These are phyloP conservation scores for Hypomontagnella submonticulosa DNA, from an alignment of 495 filamentous ascomycete species.

Conservation along the genomic window DNA sequence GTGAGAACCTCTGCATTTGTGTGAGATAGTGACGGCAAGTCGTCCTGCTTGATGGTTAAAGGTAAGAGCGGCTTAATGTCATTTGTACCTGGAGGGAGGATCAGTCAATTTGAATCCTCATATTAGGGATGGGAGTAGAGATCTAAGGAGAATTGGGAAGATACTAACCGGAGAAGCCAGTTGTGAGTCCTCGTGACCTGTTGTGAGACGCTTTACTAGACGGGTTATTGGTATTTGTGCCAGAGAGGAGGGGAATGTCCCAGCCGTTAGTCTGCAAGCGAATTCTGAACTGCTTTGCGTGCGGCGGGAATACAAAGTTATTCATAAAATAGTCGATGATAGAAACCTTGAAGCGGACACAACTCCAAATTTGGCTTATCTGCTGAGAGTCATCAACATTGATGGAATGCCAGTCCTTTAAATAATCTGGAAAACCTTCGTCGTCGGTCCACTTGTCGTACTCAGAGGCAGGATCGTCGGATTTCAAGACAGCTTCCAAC, in stretches of 20 bases:
- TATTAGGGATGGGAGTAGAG: too few species aligned
- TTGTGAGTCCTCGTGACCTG: constrained; percentile 47
- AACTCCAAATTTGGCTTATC: constrained; percentile 54
- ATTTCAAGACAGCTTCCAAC: constrained; percentile 55
- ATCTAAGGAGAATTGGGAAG: too few species aligned
- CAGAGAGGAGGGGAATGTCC: constrained; percentile 58
- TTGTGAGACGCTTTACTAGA: constrained; percentile 11
- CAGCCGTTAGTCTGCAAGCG: constrained; percentile 64
- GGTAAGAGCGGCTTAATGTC: constrained; percentile 61
- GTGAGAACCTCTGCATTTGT: constrained; percentile 65
- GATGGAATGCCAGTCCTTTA: constrained; percentile 58
- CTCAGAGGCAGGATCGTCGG: constrained; percentile 61
- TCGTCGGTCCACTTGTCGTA: constrained; percentile 61
- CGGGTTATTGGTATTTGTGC: neutral
- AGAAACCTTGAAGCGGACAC: constrained; percentile 50
- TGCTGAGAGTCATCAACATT: constrained; percentile 62
- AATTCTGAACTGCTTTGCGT: constrained; percentile 62
- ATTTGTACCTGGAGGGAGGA: constrained; percentile 55
- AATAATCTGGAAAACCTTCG: constrained; percentile 53
- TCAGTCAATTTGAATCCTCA: constrained; percentile 7
- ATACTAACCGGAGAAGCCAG: constrained; percentile 55
- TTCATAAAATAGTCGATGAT: constrained; percentile 65
- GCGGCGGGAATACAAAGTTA: constrained; percentile 63
- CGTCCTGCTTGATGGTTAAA: constrained; percentile 61
- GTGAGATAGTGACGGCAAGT: constrained; percentile 56